These are phyloP conservation scores for Erodium texanum DNA, from an alignment of 441 rosid species.

Conservation along the genomic window DNA sequence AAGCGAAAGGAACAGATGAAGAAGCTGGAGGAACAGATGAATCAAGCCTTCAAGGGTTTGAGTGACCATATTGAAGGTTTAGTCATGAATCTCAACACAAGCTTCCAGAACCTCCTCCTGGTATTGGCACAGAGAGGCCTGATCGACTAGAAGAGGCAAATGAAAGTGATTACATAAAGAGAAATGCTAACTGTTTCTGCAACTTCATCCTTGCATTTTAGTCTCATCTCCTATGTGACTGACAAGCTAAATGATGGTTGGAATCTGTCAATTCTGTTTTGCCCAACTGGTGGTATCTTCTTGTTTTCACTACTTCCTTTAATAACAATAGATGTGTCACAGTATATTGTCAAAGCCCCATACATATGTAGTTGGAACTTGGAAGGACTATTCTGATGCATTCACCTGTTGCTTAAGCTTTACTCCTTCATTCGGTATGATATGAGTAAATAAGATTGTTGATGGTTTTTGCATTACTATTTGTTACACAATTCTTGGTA, in stretches of 20 bases:
- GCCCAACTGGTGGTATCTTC: slow-evolving; percentile 61
- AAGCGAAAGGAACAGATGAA: too few species aligned
- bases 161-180: background rate
- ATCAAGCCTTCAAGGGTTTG: too few species aligned
- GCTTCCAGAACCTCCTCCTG: too few species aligned
- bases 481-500: background rate
- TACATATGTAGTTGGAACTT: slow-evolving; percentile 52
- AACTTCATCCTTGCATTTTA: background rate
- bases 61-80: too few species aligned
- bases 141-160: too few species aligned
- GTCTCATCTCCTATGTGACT: slow-evolving; percentile 10
- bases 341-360: slow-evolving; percentile 19
- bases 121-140: too few species aligned
- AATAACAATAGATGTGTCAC: slow-evolving; percentile 10
- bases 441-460: background rate
- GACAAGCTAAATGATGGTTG: slow-evolving; percentile 42
- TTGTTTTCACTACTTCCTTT: slow-evolving; percentile 13
- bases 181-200: background rate
- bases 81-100: too few species aligned
- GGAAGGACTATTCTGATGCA: slow-evolving; percentile 65
- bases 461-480: background rate
- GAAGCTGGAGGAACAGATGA: too few species aligned
- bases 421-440: slow-evolving; percentile 90
- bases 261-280: slow-evolving; percentile 47
- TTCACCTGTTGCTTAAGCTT: slow-evolving; percentile 74